phyloP scores from a whole-genome alignment of 2,329 filamentous ascomycete species.

The Diaporthe ampelina region DNA sequence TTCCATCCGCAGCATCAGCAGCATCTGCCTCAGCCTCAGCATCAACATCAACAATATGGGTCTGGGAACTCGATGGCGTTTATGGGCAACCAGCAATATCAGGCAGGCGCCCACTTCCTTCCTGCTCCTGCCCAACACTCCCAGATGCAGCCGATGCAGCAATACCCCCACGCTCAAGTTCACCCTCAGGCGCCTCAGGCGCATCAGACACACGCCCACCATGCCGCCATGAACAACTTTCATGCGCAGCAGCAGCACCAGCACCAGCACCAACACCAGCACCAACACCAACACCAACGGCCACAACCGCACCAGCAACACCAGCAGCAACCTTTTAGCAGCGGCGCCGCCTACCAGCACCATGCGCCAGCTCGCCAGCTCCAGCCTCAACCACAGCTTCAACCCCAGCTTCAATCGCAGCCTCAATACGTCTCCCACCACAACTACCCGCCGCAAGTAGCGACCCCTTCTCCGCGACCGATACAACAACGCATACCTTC shows the following conservation, averaged over 20 bases:
- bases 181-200: slow-evolving; percentile 48
- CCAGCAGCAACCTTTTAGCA: slow-evolving; percentile 42
- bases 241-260: slow-evolving; percentile 45
- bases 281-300: slow-evolving; percentile 41
- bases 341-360: slow-evolving; percentile 45
- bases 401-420: slow-evolving; percentile 14
- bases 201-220: slow-evolving; percentile 46
- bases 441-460: slow-evolving; percentile 53
- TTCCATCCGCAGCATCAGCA: slow-evolving; percentile 41
- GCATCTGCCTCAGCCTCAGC: slow-evolving; percentile 43
- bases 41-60: slow-evolving; percentile 46
- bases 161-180: slow-evolving; percentile 45
- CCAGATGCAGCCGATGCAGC: slow-evolving; percentile 45
- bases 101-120: slow-evolving; percentile 45
- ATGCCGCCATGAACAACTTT: slow-evolving; percentile 45
- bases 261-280: slow-evolving; percentile 39
- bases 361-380: slow-evolving; percentile 29
- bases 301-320: slow-evolving; percentile 42
- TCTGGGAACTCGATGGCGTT: slow-evolving; percentile 40
- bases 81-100: slow-evolving; percentile 44
- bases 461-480: slow-evolving; percentile 41
- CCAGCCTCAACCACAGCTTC: slow-evolving; percentile 40
- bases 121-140: slow-evolving; percentile 43
- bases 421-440: slow-evolving; percentile 46
- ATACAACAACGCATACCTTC: slow-evolving; percentile 45